phyloP scores from a whole-genome alignment of 2,329 filamentous ascomycete genomes.

The Blumeriella jaapii region DNA sequence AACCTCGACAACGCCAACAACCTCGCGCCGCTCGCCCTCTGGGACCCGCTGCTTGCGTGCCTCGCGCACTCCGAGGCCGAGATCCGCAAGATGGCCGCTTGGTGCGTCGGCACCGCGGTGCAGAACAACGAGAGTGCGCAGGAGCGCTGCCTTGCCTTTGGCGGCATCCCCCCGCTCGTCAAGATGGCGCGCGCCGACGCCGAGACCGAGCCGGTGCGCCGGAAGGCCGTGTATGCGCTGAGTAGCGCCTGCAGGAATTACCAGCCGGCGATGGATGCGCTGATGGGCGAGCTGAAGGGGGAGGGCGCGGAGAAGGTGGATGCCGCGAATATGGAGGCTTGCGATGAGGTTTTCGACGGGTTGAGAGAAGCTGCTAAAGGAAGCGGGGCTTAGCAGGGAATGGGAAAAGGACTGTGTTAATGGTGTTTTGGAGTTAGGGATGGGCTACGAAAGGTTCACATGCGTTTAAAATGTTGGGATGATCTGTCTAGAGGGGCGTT shows the following conservation, averaged over 20 bases:
- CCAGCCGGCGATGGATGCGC: slow-evolving; percentile 65
- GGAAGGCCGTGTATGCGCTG: slow-evolving; percentile 83
- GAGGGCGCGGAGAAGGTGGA: slow-evolving; percentile 62
- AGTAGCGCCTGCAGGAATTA: slow-evolving; percentile 82
- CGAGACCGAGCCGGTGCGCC: slow-evolving; percentile 52
- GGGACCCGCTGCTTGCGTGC: slow-evolving; percentile 65
- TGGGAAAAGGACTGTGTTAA: too few species aligned
- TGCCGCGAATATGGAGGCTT: slow-evolving; percentile 74
- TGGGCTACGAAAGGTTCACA: neutral
- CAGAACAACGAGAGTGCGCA: slow-evolving; percentile 89
- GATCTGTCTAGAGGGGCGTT: too few species aligned
- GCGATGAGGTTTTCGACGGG: slow-evolving; percentile 62
- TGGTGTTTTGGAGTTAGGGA: slow-evolving; percentile 8
- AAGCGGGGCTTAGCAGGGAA: neutral
- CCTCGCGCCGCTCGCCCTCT: slow-evolving; percentile 65
- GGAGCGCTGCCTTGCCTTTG: slow-evolving; percentile 51
- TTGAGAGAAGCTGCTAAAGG: slow-evolving; percentile 39
- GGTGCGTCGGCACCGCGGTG: slow-evolving; percentile 87
- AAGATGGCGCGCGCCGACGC: slow-evolving; percentile 49
- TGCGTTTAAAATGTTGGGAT: too few species aligned
- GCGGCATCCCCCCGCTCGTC: slow-evolving; percentile 61
- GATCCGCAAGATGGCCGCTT: slow-evolving; percentile 76
- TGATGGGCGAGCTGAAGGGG: slow-evolving; percentile 46
- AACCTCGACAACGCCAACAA: slow-evolving; percentile 96
- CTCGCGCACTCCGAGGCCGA: slow-evolving; percentile 59